phyloP scores from a whole-genome alignment of 306 rosid species.

The Inga oerstediana region DNA sequence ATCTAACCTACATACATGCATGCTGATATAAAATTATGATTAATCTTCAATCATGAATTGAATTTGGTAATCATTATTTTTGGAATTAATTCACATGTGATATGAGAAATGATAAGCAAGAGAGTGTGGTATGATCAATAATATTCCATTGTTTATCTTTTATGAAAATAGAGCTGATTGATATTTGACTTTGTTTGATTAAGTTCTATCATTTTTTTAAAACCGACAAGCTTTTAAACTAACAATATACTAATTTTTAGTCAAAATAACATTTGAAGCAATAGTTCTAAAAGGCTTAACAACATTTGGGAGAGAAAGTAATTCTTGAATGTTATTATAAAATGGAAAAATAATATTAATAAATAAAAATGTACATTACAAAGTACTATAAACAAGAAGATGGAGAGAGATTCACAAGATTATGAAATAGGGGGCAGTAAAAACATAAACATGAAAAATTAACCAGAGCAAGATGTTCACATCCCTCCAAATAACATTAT shows the following conservation, averaged over 20 bases:
- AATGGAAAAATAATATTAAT: too few species aligned
- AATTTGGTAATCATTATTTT: not conserved
- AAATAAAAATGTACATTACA: too few species aligned
- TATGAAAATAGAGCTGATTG: not conserved
- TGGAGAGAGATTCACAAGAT: too few species aligned
- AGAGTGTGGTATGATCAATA: not conserved
- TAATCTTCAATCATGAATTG: slow-evolving; percentile 11
- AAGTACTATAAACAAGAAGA: too few species aligned
- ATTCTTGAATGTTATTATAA: not conserved
- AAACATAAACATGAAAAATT: too few species aligned
- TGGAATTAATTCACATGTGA: slow-evolving; percentile 16
- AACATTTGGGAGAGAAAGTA: not conserved
- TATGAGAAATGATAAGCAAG: not conserved
- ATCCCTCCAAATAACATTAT: too few species aligned
- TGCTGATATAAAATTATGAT: not conserved
- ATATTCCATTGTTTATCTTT: not conserved
- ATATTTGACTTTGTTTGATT: not conserved
- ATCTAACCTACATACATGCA: not conserved
- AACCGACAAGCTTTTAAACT: not conserved
- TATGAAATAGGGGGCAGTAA: too few species aligned
- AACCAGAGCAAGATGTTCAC: too few species aligned
- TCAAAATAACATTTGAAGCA: not conserved
- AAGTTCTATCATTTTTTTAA: not conserved
- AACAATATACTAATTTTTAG: not conserved
- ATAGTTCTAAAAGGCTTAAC: not conserved